phyloP scores from a whole-genome alignment of 306 rosid genomes.

The Lagenaria siceraria region DNA sequence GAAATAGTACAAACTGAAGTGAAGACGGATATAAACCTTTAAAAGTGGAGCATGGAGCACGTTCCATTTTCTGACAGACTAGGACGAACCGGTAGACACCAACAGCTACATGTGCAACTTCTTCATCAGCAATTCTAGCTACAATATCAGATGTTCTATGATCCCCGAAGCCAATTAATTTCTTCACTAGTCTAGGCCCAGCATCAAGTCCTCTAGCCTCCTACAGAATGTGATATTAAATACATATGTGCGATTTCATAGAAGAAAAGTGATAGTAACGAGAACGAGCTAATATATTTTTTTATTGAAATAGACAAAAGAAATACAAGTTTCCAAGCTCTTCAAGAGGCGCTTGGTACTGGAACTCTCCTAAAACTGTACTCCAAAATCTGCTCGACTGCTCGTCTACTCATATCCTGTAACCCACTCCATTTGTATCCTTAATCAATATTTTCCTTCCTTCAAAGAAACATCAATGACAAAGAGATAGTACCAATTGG shows the following conservation, averaged over 20 bases:
- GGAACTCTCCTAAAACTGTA: not conserved
- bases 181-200: slow-evolving; percentile 80
- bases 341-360: not conserved
- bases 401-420: not conserved
- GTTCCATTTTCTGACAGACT: slow-evolving; percentile 55
- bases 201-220: slow-evolving; percentile 99
- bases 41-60: slow-evolving; percentile 62
- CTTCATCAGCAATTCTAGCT: slow-evolving; percentile 87
- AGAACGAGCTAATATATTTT: not conserved
- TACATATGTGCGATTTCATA: not conserved
- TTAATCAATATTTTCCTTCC: not conserved
- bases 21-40: slow-evolving; percentile 37
- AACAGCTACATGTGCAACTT: slow-evolving; percentile 92
- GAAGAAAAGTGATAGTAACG: not conserved
- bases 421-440: not conserved
- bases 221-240: slow-evolving; percentile 24
- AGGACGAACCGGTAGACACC: slow-evolving; percentile 73
- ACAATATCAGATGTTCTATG: slow-evolving; percentile 60
- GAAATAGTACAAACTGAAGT: not conserved
- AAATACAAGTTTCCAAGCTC: not conserved
- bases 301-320: not conserved
- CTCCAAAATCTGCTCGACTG: not conserved
- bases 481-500: not conserved
- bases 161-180: slow-evolving; percentile 84
- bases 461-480: not conserved